phyloP scores from a whole-genome alignment of 495 filamentous ascomycete genomes.

The Lepraria neglecta region DNA sequence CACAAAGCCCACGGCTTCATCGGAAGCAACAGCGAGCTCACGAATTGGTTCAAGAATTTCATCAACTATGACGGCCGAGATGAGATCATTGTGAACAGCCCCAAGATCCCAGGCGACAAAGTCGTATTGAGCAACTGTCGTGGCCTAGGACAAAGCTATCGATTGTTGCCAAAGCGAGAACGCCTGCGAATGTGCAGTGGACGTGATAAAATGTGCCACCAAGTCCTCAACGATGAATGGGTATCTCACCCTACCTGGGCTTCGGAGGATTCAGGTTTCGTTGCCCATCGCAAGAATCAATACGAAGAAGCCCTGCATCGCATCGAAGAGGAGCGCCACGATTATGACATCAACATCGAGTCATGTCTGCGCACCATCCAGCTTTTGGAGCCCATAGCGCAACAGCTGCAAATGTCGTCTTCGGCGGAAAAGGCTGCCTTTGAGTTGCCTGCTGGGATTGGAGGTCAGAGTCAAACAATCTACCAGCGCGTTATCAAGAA shows the following conservation, averaged over 20 bases:
- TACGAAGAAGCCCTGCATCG: constrained; percentile 89
- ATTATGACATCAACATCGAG: constrained; percentile 98
- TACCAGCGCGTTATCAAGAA: constrained; percentile 97
- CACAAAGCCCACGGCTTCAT: constrained; percentile 81
- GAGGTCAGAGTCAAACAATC: constrained; percentile 90
- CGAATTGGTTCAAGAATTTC: constrained; percentile 77
- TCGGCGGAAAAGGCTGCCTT: constrained; percentile 64
- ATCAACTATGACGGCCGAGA: constrained; percentile 63
- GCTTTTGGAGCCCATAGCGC: constrained; percentile 85
- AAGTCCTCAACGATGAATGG: constrained; percentile 96
- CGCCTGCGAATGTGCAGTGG: constrained; percentile 83
- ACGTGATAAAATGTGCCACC: constrained; percentile 84
- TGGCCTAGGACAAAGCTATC: constrained; percentile 88
- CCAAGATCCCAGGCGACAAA: constrained; percentile 62
- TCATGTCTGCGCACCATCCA: constrained; percentile 88
- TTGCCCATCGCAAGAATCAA: constrained; percentile 92
- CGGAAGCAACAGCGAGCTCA: constrained; percentile 77
- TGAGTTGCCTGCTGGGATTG: constrained; percentile 72
- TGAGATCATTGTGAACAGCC: constrained; percentile 69
- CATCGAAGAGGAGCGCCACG: constrained; percentile 96
- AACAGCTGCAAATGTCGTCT: constrained; percentile 71
- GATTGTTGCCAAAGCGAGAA: constrained; percentile 82
- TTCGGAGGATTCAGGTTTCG: constrained; percentile 95
- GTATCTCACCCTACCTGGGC: constrained; percentile 99
- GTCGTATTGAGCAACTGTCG: constrained; percentile 91